phyloP scores from a whole-genome alignment of 805 yeast genomes.

The Candida silvicultrix region DNA sequence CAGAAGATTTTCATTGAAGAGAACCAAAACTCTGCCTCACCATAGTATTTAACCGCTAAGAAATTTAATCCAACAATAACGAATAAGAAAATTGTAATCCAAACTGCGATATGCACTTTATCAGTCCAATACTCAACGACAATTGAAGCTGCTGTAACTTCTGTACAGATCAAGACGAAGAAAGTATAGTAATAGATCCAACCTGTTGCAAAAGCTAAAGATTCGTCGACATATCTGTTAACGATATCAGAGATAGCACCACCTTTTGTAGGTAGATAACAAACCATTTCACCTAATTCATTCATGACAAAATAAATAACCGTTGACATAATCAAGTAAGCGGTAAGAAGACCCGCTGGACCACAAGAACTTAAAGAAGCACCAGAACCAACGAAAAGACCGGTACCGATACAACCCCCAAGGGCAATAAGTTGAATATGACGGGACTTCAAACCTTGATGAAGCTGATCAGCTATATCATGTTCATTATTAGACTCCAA shows the following conservation, averaged over 20 bases:
- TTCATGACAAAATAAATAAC: slow-evolving; percentile 63
- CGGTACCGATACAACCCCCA: slow-evolving; percentile 84
- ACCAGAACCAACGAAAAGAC: slow-evolving; percentile 74
- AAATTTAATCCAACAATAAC: slow-evolving; percentile 41
- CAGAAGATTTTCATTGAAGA: slow-evolving; percentile 51
- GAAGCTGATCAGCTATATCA: slow-evolving; percentile 9
- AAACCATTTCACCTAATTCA: slow-evolving; percentile 62
- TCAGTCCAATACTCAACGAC: slow-evolving; percentile 45
- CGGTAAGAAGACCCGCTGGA: slow-evolving; percentile 60
- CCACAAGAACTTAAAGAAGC: slow-evolving; percentile 60
- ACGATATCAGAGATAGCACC: slow-evolving; percentile 57
- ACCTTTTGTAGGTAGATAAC: slow-evolving; percentile 54
- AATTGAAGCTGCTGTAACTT: slow-evolving; percentile 58
- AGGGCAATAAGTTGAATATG: slow-evolving; percentile 79
- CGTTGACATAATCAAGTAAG: slow-evolving; percentile 56
- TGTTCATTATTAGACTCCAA: slow-evolving; percentile 7
- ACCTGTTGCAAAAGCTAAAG: slow-evolving; percentile 23
- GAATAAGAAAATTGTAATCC: slow-evolving; percentile 51
- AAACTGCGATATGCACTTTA: slow-evolving; percentile 52
- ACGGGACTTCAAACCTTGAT: slow-evolving; percentile 40
- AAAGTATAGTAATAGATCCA: slow-evolving; percentile 23
- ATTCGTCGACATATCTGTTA: slow-evolving; percentile 40
- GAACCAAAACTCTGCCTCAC: slow-evolving; percentile 63
- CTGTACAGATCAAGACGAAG: slow-evolving; percentile 27
- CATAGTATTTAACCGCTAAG: slow-evolving; percentile 52